These are phyloP conservation scores for Phlebiopsis gigantea DNA, from an alignment of 768 basidiomycete genomes.

Conservation along the genomic window DNA sequence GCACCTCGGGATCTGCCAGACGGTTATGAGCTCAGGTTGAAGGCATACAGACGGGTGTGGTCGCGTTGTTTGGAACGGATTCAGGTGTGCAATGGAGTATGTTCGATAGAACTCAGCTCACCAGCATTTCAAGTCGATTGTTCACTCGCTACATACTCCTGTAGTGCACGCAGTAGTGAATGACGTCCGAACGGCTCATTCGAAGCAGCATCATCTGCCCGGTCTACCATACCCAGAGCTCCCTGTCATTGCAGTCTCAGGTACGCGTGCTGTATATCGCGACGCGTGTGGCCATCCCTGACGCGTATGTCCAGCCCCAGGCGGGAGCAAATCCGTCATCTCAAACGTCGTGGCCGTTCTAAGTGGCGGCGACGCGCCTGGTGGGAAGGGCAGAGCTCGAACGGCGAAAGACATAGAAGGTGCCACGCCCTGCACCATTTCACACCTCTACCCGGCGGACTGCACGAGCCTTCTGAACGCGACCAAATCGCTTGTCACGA, in stretches of 20 bases:
- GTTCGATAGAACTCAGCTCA: not conserved
- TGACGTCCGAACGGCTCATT: constrained; percentile 40
- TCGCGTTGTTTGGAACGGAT: constrained; percentile 49
- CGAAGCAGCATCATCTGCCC: constrained; percentile 32
- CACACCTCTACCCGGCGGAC: constrained; percentile 55
- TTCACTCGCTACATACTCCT: constrained; percentile 43
- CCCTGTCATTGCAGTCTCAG: constrained; percentile 52
- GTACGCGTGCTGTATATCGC: constrained; percentile 28
- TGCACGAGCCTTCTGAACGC: constrained; percentile 44
- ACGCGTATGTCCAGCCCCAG: constrained; percentile 29
- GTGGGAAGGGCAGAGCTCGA: not conserved
- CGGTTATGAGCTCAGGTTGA: constrained; percentile 37
- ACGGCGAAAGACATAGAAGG: constrained; percentile 16
- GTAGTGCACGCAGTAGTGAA: constrained; percentile 40
- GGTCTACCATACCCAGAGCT: constrained; percentile 58
- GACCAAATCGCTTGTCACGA: constrained; percentile 51
- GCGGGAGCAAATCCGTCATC: constrained; percentile 42
- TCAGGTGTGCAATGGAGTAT: constrained; percentile 36
- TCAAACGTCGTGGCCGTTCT: constrained; percentile 36
- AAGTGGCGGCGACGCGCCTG: constrained; percentile 17
- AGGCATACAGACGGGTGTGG: constrained; percentile 56
- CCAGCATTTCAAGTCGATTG: constrained; percentile 32
- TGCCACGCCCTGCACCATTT: constrained; percentile 22
- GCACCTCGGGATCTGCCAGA: constrained; percentile 3
- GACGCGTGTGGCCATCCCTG: not conserved